Conservation (phyloP, 1,284 basidiomycete species). For the Austroboletus niveus region DNA sequence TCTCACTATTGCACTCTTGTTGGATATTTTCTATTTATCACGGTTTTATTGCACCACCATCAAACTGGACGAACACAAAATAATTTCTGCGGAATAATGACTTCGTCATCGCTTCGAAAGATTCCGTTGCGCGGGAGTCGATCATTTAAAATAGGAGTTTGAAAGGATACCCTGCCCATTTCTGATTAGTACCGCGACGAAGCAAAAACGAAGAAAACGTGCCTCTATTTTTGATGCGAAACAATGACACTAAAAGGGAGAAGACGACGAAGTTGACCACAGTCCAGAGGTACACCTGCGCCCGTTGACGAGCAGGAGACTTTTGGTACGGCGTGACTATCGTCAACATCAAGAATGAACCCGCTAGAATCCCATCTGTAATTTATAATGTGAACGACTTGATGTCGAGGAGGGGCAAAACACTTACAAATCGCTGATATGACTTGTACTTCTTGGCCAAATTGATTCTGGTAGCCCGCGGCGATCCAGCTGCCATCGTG, state of each 20-base stretch:
- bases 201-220: slow-evolving; percentile 15
- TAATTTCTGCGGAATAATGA: background rate
- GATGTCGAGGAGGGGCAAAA: background rate
- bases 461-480: slow-evolving; percentile 86
- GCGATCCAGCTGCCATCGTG: slow-evolving; percentile 79
- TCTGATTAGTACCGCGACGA: background rate
- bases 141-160: slow-evolving; percentile 58
- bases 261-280: slow-evolving; percentile 82
- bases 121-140: background rate
- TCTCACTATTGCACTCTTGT: slow-evolving; percentile 19
- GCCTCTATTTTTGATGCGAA: slow-evolving; percentile 91
- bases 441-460: slow-evolving; percentile 90
- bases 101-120: too few relatives aligned
- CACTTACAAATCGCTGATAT: slow-evolving; percentile 81
- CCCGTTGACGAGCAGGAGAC: slow-evolving; percentile 74
- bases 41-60: slow-evolving; percentile 15
- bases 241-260: slow-evolving; percentile 85
- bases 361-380: slow-evolving; percentile 80
- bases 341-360: slow-evolving; percentile 82
- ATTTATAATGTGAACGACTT: slow-evolving; percentile 7
- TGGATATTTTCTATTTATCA: slow-evolving; percentile 30
- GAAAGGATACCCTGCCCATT: slow-evolving; percentile 69
- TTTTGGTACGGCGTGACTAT: slow-evolving; percentile 79
- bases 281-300: slow-evolving; percentile 90
- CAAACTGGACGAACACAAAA: slow-evolving; percentile 2